Conservation (phyloP, 2,329 filamentous ascomycete species). For the Scedosporium dehoogii region DNA sequence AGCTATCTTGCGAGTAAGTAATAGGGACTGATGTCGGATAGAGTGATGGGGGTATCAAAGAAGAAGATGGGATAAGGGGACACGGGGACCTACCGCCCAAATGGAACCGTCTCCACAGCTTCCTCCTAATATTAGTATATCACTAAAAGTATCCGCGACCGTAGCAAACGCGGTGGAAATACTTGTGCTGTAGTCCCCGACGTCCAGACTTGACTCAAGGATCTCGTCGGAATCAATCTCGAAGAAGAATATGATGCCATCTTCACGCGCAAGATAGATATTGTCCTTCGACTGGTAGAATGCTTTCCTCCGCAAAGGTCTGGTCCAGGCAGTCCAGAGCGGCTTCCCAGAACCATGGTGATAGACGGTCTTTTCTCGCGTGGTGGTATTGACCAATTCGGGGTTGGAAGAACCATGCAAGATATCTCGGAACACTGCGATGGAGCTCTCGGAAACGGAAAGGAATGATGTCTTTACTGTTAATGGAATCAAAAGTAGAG, state of each 20-base stretch:
- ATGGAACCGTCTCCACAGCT: slow-evolving; percentile 69
- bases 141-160: slow-evolving; percentile 55
- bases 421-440: slow-evolving; percentile 46
- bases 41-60: not conserved
- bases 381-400: slow-evolving; percentile 30
- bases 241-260: slow-evolving; percentile 67
- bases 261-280: slow-evolving; percentile 80
- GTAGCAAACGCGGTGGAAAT: slow-evolving; percentile 77
- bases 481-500: slow-evolving; percentile 62
- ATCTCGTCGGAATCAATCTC: slow-evolving; percentile 52
- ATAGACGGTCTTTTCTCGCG: slow-evolving; percentile 30
- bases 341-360: slow-evolving; percentile 40
- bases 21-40: not conserved
- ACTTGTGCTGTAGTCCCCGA: slow-evolving; percentile 38
- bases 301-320: slow-evolving; percentile 56
- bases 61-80: not conserved
- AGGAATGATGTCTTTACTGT: slow-evolving; percentile 63
- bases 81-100: slow-evolving; percentile 51
- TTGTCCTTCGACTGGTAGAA: slow-evolving; percentile 60
- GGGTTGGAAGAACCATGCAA: slow-evolving; percentile 40
- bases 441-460: slow-evolving; percentile 50
- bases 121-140: slow-evolving; percentile 73
- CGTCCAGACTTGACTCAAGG: slow-evolving; percentile 9
- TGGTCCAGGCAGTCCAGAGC: slow-evolving; percentile 77
- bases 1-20: slow-evolving; percentile 26